phyloP scores from a whole-genome alignment of 495 filamentous ascomycete genomes.

The Clohesyomyces aquaticus region DNA sequence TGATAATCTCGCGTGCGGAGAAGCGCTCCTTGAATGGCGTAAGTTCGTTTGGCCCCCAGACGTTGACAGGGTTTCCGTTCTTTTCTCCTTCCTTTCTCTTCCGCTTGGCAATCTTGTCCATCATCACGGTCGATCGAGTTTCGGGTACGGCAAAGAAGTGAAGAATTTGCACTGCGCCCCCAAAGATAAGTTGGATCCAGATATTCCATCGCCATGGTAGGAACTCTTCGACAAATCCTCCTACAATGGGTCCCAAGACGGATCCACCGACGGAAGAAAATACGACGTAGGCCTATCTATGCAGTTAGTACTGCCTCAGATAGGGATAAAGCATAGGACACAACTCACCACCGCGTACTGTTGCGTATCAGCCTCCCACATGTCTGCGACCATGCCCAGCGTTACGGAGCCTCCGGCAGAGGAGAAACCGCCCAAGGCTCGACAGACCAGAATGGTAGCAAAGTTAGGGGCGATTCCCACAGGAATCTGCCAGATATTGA shows the following conservation, averaged over 20 bases:
- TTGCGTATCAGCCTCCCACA: constrained; percentile 75
- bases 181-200: constrained; percentile 59
- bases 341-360: constrained; percentile 56
- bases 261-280: constrained; percentile 77
- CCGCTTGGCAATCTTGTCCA: constrained; percentile 63
- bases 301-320: constrained; percentile 31
- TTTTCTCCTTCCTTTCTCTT: constrained; percentile 53
- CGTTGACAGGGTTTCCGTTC: constrained; percentile 47
- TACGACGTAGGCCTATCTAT: constrained; percentile 63
- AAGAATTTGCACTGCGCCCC: constrained; percentile 57
- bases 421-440: constrained; percentile 69
- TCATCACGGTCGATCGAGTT: constrained; percentile 62
- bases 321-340: neutral
- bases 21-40: constrained; percentile 62
- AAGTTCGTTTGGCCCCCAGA: constrained; percentile 69
- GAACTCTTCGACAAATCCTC: constrained; percentile 71
- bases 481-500: constrained; percentile 77
- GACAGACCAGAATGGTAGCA: constrained; percentile 65
- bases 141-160: constrained; percentile 62
- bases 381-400: constrained; percentile 79
- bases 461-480: constrained; percentile 73
- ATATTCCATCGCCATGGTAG: constrained; percentile 70
- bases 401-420: constrained; percentile 81
- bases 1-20: constrained; percentile 58
- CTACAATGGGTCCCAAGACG: constrained; percentile 76